These are phyloP conservation scores for Nakataea oryzae DNA, from an alignment of 2,329 filamentous ascomycete species.

Conservation along the genomic window DNA sequence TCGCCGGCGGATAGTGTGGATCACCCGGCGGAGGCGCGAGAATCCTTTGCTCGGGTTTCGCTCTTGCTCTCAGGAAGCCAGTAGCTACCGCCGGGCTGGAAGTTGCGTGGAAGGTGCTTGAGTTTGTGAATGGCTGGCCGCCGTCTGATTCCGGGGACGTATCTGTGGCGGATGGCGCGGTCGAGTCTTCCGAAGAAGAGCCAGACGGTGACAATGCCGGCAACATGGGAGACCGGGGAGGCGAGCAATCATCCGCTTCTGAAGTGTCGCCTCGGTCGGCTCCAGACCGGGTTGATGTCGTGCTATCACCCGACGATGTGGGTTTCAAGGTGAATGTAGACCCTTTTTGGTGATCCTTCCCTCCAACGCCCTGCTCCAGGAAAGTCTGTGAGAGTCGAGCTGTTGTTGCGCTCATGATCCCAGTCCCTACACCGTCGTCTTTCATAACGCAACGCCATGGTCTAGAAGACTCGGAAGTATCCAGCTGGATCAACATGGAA, in stretches of 20 bases:
- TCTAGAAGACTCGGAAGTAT: constrained; percentile 14
- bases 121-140: neutral
- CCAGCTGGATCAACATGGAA: constrained; percentile 18
- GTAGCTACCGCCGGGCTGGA: neutral
- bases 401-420: constrained; percentile 4
- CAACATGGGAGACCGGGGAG: neutral
- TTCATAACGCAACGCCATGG: constrained; percentile 14
- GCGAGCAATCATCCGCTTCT: neutral
- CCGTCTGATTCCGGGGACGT: neutral
- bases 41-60: neutral
- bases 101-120: neutral
- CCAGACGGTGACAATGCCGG: neutral
- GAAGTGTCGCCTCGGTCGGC: neutral
- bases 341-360: neutral
- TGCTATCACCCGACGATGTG: neutral
- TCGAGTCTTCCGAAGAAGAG: neutral
- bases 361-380: neutral
- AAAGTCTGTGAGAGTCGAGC: neutral
- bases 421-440: constrained; percentile 6
- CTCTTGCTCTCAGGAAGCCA: too few species aligned
- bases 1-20: neutral
- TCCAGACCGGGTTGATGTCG: neutral
- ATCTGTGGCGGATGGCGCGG: neutral
- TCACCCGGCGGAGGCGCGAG: neutral
- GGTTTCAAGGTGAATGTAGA: neutral